Base-by-base conservation (phyloP, 345 rosid species). In the Gossypium raimondii region DNA sequence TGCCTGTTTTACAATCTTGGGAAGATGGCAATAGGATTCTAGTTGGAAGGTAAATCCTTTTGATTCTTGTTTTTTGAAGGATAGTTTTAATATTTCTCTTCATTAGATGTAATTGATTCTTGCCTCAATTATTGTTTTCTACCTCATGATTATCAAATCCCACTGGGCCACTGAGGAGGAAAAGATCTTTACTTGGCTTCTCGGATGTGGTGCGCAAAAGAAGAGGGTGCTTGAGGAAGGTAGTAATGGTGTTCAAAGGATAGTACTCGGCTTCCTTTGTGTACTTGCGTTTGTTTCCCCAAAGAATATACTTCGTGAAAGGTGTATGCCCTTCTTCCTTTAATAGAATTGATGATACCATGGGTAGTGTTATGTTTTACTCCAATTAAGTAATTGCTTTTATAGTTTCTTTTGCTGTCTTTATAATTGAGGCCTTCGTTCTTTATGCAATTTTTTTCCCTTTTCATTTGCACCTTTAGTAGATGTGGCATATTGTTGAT, bases 271-370 rank as follows among this genome's bases (percentile, higher is more conserved):
- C 44, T 41, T 45, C 75, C 75, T 24, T 59, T 56, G 8, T 56
- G 56, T 25, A 44, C 24, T 20, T 17, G 75, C 56, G 47, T 73
- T 73, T 73, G 57, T 73, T 59, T 58, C 67, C 45, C 75, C 53
- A 12, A 16, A 59, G 11, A 56, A 57, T 41, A 24, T 57, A 43
- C 3, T 43, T 72, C 80, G 81, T 80, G 81, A 77, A 80, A 83
- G 73, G 67, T 73, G 67, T 76, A 13, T 72, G 74, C 83, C 70
- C 70, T 81, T 72, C 78, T 79, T 81, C 85, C 48, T 75, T 63
- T 65, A 57, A 78, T 80, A 78, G 77, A 79, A 38, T 64, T 77
- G 76, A 68, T 76, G 83, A 82, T 79, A 81, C 78, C 74, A 77
- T 85, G 77, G 81, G 80, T 43, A 81, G 79, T 79, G 59, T 7